Evolutionary conservation across 176 grass and related monocot genomes (phyloP), one percentile per base, ranked within the genome.

Genomic region (Ananas comosus): DNA sequence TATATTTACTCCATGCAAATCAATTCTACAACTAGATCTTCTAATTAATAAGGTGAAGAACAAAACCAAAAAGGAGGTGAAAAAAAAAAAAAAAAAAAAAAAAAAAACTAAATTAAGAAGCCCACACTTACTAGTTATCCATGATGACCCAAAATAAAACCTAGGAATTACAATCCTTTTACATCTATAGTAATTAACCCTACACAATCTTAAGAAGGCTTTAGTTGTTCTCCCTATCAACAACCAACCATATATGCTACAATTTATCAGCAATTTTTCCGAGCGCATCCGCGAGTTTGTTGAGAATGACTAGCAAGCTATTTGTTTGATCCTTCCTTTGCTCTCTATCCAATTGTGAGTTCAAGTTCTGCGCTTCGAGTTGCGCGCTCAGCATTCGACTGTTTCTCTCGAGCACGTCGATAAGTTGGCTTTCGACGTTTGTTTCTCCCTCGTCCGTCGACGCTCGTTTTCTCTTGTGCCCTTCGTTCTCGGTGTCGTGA

Each of bases 221-320:
- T 57, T 57, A 9, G 56, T 9, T 22, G 14, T 61, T 18, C 21
- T 19, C 56, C 56, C 21, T 61, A 61, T 61, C 56, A 18, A 10
- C 56, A 61, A 61, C 6, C 7, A 23, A 23, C 22, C 22, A 23
- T 23, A 18, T 6, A 1, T 61, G 16, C 84, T 99, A 93, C 70
- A 99, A 84, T 79, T 90, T 99, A 63, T 99, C 94, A 4, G 94
- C 89, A 49, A 97, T 97, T 82, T 78, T 92, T 67, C 86, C 82
- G 67, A 97, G 86, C n/a, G 86, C 86, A 66, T 97, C 94, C 0
- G 94, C 89, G 1, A 97, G 84, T 48, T 80, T 87, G 66, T 87
- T 80, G n/a, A 97, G 89, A 49, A 97, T 82, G 14, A 69, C 72
- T 53, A 87, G 78, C 56, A 97, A 75, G 80, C 86, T 83, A 63